Base-by-base conservation (phyloP, 2,329 filamentous ascomycete species). In the Emergomyces orientalis region DNA sequence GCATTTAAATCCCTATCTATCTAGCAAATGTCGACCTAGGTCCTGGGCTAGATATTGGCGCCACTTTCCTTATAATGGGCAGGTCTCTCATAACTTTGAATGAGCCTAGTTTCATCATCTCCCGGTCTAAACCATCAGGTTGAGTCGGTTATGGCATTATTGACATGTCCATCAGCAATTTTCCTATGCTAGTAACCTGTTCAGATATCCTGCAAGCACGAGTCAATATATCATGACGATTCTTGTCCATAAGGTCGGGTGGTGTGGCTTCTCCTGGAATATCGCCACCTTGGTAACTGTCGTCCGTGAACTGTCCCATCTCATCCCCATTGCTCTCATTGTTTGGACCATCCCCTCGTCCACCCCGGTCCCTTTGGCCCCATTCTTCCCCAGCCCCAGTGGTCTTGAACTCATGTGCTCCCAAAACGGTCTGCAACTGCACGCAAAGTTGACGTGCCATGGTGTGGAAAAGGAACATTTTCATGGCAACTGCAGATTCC, bases 391-490 rank as follows among this genome's bases (percentile, higher is more conserved):
- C 14, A 13, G 34, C 32, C 6, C 13, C n/a, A 41, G 2, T 57
- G 13, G 6, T 39, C 8, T 39, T 9, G 6, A 17, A 39, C 34
- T 39, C 14, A n/a, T 37, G 55, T 8, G 14, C 34, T 8, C 19
- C 37, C 9, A 57, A 57, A 43, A 57, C 22, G 7, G 11, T 37
- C 34, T 25, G 55, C 34, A 57, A 27, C 22, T 57, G 55, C 8
- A 9, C 11, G 55, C 41, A 39, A 27, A 57, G n/a, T 41, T 37
- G 32, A 9, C 34, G 55, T 25, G 55, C 55, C 55, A 57, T 57
- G 32, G 37, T 57, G 22, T 39, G 32, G 37, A 57, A 57, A 22
- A 57, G 55, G 14, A 57, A 41, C 55, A 57, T 57, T 41, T 57
- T 57, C 55, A 57, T 57, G 19, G 55, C 55, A 25, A 25, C n/a